Conservation (phyloP, 2,329 filamentous ascomycete species). For the Colletotrichum neosansevieriae region DNA sequence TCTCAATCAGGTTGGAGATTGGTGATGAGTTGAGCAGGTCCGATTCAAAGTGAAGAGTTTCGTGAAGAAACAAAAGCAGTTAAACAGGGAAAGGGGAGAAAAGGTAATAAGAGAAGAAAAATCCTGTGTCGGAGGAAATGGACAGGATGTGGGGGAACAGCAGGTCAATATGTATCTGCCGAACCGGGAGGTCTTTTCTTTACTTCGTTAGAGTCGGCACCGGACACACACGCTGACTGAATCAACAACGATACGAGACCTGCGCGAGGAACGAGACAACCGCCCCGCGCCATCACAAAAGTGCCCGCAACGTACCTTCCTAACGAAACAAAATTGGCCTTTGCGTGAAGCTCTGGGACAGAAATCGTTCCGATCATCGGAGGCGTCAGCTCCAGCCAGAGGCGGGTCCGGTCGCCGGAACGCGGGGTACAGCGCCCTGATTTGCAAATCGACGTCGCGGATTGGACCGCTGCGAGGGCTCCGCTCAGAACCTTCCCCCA, state of each 20-base stretch:
- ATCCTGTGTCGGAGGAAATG: slow-evolving; percentile 28
- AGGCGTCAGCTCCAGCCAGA: slow-evolving; percentile 40
- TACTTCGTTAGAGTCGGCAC: not conserved
- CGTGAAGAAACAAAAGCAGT: not conserved
- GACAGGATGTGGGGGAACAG: slow-evolving; percentile 37
- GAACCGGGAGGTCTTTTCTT: slow-evolving; percentile 36
- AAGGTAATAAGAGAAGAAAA: slow-evolving; percentile 27
- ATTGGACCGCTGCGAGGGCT: slow-evolving; percentile 45
- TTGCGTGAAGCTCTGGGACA: slow-evolving; percentile 29
- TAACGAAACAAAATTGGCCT: slow-evolving; percentile 5
- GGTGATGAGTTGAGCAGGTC: too few relatives aligned
- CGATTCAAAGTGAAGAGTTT: not conserved
- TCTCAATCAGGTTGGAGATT: not conserved
- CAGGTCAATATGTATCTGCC: slow-evolving; percentile 39
- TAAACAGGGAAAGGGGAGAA: not conserved
- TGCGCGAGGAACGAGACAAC: slow-evolving; percentile 7
- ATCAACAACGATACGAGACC: slow-evolving; percentile 23
- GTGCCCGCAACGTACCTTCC: slow-evolving; percentile 27
- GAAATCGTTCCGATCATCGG: slow-evolving; percentile 49
- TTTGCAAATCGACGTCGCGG: slow-evolving; percentile 46
- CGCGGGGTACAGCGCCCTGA: slow-evolving; percentile 50
- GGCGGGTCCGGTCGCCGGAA: slow-evolving; percentile 50
- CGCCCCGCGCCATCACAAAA: slow-evolving; percentile 33
- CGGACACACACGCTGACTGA: not conserved
- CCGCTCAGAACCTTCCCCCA: slow-evolving; percentile 28